These are phyloP conservation scores for Cardamine resedifolia DNA, from an alignment of 345 rosid species.

Conservation along the genomic window DNA sequence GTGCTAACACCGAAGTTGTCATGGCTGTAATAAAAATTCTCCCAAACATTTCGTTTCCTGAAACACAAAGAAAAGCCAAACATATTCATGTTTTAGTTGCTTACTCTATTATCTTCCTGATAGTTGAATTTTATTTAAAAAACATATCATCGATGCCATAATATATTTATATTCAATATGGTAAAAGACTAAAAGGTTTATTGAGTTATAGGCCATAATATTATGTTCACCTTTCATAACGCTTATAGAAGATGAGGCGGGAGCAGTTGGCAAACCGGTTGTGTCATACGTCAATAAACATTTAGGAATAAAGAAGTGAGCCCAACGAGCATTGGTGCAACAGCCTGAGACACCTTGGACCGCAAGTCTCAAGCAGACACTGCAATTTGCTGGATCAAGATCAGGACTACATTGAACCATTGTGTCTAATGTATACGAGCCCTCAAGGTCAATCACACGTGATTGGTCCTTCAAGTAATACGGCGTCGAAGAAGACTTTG, in stretches of 20 bases:
- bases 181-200: too few species aligned
- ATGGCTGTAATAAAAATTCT: neutral
- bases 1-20: constrained; percentile 14
- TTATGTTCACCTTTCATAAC: constrained; percentile 18
- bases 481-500: neutral
- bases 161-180: too few species aligned
- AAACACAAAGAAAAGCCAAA: neutral
- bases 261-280: neutral
- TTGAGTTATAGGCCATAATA: neutral
- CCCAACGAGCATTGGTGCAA: neutral
- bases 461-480: neutral
- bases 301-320: neutral
- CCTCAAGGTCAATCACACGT: neutral
- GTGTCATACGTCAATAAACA: neutral
- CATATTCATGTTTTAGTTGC: neutral
- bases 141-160: neutral
- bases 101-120: too few species aligned
- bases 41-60: neutral
- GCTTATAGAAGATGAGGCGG: neutral
- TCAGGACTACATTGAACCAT: constrained; percentile 19
- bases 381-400: constrained; percentile 18
- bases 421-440: constrained; percentile 5
- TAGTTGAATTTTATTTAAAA: neutral
- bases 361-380: constrained; percentile 6
- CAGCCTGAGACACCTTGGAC: neutral